Conservation (phyloP, 441 rosid genomes). For the Rhodomyrtus psidioides region DNA sequence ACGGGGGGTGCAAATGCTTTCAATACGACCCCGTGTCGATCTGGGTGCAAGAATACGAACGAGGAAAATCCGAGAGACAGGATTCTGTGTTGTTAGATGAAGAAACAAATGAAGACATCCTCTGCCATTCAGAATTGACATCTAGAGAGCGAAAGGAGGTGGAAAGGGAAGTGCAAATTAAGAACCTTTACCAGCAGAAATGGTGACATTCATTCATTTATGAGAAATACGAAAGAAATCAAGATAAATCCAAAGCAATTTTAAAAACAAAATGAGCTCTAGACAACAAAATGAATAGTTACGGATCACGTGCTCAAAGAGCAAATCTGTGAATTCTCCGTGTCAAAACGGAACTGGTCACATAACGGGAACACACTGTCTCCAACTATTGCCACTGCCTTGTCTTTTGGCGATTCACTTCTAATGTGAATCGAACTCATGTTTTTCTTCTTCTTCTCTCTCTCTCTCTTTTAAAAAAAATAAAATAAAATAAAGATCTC, state of each 20-base stretch:
- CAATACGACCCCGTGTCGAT: not conserved
- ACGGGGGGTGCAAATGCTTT: not conserved
- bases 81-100: not conserved
- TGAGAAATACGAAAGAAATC: too few species aligned
- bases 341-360: too few species aligned
- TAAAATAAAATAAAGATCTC: too few species aligned
- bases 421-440: not conserved
- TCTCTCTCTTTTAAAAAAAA: too few species aligned
- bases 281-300: too few species aligned
- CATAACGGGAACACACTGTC: too few species aligned
- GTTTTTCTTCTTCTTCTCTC: not conserved
- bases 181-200: not conserved
- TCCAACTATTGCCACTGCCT: too few species aligned
- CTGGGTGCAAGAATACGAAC: not conserved
- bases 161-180: not conserved
- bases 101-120: not conserved
- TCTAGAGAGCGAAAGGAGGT: not conserved
- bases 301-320: too few species aligned
- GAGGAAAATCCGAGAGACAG: not conserved
- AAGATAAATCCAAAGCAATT: too few species aligned
- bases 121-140: not conserved
- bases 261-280: too few species aligned
- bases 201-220: not conserved
- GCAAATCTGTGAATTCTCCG: too few species aligned
- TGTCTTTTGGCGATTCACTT: too few species aligned